These are phyloP conservation scores for Blastobotrys robertii DNA, from an alignment of 805 yeast species.

Conservation along the genomic window DNA sequence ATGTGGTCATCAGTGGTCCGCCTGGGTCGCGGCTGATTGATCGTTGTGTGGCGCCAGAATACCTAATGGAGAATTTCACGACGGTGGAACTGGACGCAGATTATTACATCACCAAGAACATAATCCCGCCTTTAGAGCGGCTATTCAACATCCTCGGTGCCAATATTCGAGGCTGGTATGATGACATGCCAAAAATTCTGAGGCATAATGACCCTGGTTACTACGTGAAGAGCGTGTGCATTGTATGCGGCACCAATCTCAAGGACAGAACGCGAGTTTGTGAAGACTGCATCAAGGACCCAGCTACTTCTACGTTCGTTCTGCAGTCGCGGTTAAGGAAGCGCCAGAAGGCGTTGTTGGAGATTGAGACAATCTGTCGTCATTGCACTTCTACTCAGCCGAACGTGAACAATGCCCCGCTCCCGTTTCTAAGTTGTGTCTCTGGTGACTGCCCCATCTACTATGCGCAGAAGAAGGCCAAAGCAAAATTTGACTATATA, in stretches of 20 bases:
- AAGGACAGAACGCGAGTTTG: constrained; percentile 2
- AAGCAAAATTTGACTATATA: too few relatives aligned
- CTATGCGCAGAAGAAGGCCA: constrained; percentile 22
- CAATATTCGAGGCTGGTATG: constrained; percentile 67
- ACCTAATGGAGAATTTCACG: constrained; percentile 38
- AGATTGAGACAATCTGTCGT: constrained; percentile 21
- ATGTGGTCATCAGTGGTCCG: constrained; percentile 59
- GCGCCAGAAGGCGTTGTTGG: constrained; percentile 11
- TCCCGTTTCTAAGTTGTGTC: constrained; percentile 34
- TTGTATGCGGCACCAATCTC: not conserved
- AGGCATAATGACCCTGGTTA: not conserved
- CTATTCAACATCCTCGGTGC: constrained; percentile 77
- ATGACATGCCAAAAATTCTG: constrained; percentile 44
- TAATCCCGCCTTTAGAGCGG: constrained; percentile 85
- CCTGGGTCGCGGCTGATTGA: constrained; percentile 55
- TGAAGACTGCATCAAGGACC: constrained; percentile 11
- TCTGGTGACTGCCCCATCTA: constrained; percentile 60
- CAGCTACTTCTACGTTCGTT: constrained; percentile 9
- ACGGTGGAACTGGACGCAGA: constrained; percentile 54
- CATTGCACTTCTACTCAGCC: constrained; percentile 24
- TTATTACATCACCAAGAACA: constrained; percentile 73
- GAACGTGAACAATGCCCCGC: constrained; percentile 7
- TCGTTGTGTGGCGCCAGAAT: constrained; percentile 71
- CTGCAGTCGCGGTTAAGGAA: constrained; percentile 11
- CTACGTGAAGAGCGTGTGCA: constrained; percentile 1